Conservation (phyloP, 768 basidiomycete species). For the Leccinum arenicola region DNA sequence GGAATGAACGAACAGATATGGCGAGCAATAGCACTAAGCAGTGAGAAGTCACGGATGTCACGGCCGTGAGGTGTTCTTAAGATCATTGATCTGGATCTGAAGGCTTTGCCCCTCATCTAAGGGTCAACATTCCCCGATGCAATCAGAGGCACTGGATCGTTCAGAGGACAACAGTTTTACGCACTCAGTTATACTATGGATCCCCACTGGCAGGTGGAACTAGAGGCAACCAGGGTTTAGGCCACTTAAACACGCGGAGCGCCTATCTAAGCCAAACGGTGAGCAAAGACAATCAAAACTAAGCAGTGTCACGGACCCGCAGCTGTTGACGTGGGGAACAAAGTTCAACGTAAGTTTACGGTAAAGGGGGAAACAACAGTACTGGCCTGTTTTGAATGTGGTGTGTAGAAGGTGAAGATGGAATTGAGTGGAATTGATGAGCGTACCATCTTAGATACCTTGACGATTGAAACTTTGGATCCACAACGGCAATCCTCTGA, state of each 20-base stretch:
- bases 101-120: not conserved
- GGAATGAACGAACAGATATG: slow-evolving; percentile 65
- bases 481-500: not conserved
- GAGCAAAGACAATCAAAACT: not conserved
- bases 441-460: not conserved
- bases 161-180: slow-evolving; percentile 45
- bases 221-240: not conserved
- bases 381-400: not conserved
- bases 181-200: slow-evolving; percentile 38
- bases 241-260: slow-evolving; percentile 36
- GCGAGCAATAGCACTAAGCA: slow-evolving; percentile 85
- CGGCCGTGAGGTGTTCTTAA: slow-evolving; percentile 35
- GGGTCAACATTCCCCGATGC: slow-evolving; percentile 35
- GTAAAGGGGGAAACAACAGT: not conserved
- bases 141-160: slow-evolving; percentile 33
- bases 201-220: slow-evolving; percentile 49
- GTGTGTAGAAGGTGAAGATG: not conserved
- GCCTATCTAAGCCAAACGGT: slow-evolving; percentile 8
- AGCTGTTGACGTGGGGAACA: not conserved
- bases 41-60: slow-evolving; percentile 88
- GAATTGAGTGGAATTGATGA: not conserved
- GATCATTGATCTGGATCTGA: not conserved
- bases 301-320: not conserved
- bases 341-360: not conserved
- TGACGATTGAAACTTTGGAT: not conserved